phyloP scores from a whole-genome alignment of 805 yeast genomes.

The Schwanniomyces polymorphus region DNA sequence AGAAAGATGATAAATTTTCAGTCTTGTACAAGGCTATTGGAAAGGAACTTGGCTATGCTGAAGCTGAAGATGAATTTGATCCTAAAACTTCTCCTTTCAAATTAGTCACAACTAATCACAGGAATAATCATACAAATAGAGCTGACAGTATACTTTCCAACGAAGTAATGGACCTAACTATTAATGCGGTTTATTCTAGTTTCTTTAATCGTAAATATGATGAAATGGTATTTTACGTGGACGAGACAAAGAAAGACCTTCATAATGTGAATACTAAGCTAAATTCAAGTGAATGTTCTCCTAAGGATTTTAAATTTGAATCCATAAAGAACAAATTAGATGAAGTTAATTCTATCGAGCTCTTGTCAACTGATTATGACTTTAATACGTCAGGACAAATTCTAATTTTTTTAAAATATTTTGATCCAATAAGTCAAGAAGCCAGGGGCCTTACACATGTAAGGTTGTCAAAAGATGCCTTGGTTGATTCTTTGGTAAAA shows the following conservation, averaged over 20 bases:
- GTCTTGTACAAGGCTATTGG: conserved; percentile 54
- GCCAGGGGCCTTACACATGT: conserved; percentile 69
- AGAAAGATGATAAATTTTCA: conserved; percentile 54
- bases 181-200: conserved; percentile 53
- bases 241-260: conserved; percentile 51
- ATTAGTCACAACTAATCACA: conserved; percentile 63
- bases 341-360: conserved; percentile 6
- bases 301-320: conserved; percentile 24
- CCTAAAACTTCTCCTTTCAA: conserved; percentile 35
- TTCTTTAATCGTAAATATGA: conserved; percentile 47
- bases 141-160: conserved; percentile 43
- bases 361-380: conserved; percentile 11
- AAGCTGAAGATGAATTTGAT: conserved; percentile 9
- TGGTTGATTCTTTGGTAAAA: conserved; percentile 40
- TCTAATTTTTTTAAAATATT: conserved; percentile 58
- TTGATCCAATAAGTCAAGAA: conserved; percentile 54
- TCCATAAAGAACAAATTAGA: conserved; percentile 16
- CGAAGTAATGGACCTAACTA: conserved; percentile 32
- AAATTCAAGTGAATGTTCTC: conserved; percentile 6
- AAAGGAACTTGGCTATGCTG: conserved; percentile 37
- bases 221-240: conserved; percentile 62
- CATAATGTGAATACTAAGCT: conserved; percentile 24
- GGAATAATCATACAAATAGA: conserved; percentile 72
- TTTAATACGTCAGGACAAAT: conserved; percentile 15
- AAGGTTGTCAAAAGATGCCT: conserved; percentile 49